Percentiles rank a stretch among this genome's conserved stretches.
phyloP scores from a whole-genome alignment of 495 filamentous ascomycete species.

The Lindgomyces ingoldianus region DNA sequence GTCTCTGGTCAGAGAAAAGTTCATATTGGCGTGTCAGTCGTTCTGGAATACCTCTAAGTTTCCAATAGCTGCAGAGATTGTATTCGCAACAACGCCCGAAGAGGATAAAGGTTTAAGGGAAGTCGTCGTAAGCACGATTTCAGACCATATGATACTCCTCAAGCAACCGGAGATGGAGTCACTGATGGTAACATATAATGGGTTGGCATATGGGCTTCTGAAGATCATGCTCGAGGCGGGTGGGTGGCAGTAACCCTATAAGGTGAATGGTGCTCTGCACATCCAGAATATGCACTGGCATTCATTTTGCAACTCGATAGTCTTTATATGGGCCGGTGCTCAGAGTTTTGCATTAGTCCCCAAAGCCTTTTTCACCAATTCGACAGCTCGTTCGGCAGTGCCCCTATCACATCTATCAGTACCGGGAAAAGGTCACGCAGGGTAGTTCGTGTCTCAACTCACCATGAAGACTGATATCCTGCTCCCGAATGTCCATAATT shows the following conservation, averaged over 20 bases:
- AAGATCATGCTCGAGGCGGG: too few species aligned
- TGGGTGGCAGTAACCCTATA: too few species aligned
- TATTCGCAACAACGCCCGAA: background rate
- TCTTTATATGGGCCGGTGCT: background rate
- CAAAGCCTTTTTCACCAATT: constrained; percentile 26
- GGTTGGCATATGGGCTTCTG: too few species aligned
- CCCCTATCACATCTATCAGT: constrained; percentile 17
- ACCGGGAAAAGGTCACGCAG: background rate
- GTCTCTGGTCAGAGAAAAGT: background rate
- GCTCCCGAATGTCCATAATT: constrained; percentile 33
- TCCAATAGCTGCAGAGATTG: background rate
- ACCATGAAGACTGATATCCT: constrained; percentile 36
- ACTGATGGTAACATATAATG: background rate
- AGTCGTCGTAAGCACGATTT: background rate
- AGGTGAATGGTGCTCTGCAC: too few species aligned
- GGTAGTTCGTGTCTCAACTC: constrained; percentile 3
- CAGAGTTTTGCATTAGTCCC: constrained; percentile 5
- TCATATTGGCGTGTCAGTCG: background rate
- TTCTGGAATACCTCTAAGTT: background rate
- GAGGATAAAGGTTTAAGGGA: background rate
- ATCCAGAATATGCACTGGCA: too few species aligned
- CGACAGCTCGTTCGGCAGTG: constrained; percentile 15
- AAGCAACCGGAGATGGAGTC: background rate
- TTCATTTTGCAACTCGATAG: too few species aligned
- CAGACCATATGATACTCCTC: background rate